Base-by-base conservation (phyloP, 2,329 filamentous ascomycete species). In the Penicillium sp. region DNA sequence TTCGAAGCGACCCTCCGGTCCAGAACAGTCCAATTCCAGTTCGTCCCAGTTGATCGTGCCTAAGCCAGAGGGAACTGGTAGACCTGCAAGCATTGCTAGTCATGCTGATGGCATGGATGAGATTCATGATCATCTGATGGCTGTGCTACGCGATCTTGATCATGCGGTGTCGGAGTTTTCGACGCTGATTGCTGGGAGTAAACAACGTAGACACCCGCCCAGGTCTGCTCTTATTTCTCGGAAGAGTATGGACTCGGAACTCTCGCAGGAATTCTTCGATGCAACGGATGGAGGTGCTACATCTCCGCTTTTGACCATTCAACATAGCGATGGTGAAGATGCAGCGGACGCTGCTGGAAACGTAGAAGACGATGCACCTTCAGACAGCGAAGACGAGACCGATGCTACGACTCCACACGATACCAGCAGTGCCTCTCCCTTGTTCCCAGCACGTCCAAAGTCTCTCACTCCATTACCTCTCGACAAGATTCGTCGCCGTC, bases 191-290 rank as follows among this genome's bases (percentile, higher is more conserved):
- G 80, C 84, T 7, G 90, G 90, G 71, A 96, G 88, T 78, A 96
- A 95, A 75, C 86, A 90, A 42, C 85, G 93, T 53, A 87, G 93
- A 46, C 78, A 85, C 57, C 83, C 80, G 6, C 70, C 84, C 6
- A 75, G 79, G 13, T 82, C 88, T 6, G 82, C 87, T 7, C 76
- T 83, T 4, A 80, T 75, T 35, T 83, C 85, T 11, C 81, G 87
- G 40, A 82, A 84, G 70, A 97, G 93, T 71, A 86, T 96, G 57
- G 93, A 97, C 64, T 96, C 93, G 0, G 84, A 88, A 33, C 89
- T 91, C 1, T 85, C 85, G 2, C 91, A 96, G 59, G 94, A 98
- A 73, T 99, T 98, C 78, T 99, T 97, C 70, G 95, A 99, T 74
- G 95, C 95, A 1, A 88, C 90, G 70, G 89, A 87, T 55, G 88